These are phyloP conservation scores for Pseudogymnoascus sp. DNA, from an alignment of 2,329 filamentous ascomycete species.

Conservation along the genomic window DNA sequence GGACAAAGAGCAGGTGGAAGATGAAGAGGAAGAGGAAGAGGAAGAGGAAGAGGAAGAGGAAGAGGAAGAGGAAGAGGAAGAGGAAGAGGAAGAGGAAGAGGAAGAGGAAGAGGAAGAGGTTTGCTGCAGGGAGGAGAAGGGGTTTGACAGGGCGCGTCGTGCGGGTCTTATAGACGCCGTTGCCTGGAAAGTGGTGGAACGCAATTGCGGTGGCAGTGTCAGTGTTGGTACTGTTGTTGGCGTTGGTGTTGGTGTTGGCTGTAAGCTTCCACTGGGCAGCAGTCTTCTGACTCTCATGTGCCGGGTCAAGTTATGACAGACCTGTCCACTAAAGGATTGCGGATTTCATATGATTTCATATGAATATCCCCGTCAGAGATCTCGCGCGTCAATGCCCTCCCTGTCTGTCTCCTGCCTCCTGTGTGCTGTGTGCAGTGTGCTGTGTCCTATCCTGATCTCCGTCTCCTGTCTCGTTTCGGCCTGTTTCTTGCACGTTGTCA, in stretches of 20 bases:
- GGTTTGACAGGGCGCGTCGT: neutral
- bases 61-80: neutral
- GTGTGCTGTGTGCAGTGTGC: neutral
- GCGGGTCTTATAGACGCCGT: slow-evolving; percentile 5
- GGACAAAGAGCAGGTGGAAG: neutral
- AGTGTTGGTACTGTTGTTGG: neutral
- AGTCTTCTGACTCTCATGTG: neutral
- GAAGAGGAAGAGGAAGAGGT: neutral
- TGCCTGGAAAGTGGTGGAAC: neutral
- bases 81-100: neutral
- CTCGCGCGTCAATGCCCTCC: neutral
- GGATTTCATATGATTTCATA: slow-evolving; percentile 2
- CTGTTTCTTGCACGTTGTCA: neutral
- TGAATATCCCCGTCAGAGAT: neutral
- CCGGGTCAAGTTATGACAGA: neutral
- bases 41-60: neutral
- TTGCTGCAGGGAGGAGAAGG: neutral
- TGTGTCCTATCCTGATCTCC: neutral
- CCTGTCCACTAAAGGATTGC: neutral
- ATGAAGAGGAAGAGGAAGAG: neutral
- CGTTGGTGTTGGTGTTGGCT: neutral
- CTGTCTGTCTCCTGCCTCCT: neutral
- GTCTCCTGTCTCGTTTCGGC: neutral
- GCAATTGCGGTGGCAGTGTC: neutral
- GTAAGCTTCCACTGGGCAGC: neutral